A percentile compares a stretch with the other conserved stretches of the same genome.
Conservation (phyloP, 1,284 basidiomycete genomes). For the Meira nashicola region DNA sequence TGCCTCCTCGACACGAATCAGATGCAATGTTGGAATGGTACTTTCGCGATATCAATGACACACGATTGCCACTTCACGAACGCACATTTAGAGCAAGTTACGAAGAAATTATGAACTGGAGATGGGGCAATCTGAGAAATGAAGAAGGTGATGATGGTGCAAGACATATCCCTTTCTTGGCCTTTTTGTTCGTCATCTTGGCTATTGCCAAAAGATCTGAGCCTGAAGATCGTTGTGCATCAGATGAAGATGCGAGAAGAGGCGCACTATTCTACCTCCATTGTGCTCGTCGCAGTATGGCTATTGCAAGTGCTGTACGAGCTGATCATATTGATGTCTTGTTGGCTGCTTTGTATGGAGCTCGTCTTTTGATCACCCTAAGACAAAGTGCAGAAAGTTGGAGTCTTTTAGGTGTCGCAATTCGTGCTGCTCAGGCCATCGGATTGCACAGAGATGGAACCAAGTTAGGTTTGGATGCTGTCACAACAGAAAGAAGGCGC, state of each 20-base stretch:
- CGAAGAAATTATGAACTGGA: conserved; percentile 65
- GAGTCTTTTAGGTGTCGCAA: conserved; percentile 86
- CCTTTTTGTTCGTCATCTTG: conserved; percentile 85
- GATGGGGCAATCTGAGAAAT: conserved; percentile 32
- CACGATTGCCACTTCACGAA: conserved; percentile 87
- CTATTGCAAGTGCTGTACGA: conserved; percentile 40
- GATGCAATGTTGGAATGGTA: conserved; percentile 43
- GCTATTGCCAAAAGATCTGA: conserved; percentile 80
- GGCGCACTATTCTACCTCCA: conserved; percentile 49
- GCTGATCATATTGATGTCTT: conserved; percentile 49
- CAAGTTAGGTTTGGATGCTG: conserved; percentile 60
- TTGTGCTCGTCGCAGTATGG: conserved; percentile 62
- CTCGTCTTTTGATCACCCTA: conserved; percentile 83
- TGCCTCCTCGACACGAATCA: conserved; percentile 34
- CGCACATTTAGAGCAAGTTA: conserved; percentile 76
- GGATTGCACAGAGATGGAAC: conserved; percentile 85
- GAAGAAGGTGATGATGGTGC: conserved; percentile 59
- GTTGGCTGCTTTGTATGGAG: conserved; percentile 56
- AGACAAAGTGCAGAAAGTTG: conserved; percentile 86
- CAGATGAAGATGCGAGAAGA: conserved; percentile 34
- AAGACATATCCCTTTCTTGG: conserved; percentile 76
- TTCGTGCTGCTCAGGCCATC: conserved; percentile 87
- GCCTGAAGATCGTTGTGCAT: conserved; percentile 62
- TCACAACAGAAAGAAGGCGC: conserved; percentile 79
- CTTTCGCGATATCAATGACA: conserved; percentile 67